Evolutionary conservation across 1,139 yeast genomes (phyloP), one percentile per base, ranked within the genome.

Genomic region (Diutina scorzettiae): DNA sequence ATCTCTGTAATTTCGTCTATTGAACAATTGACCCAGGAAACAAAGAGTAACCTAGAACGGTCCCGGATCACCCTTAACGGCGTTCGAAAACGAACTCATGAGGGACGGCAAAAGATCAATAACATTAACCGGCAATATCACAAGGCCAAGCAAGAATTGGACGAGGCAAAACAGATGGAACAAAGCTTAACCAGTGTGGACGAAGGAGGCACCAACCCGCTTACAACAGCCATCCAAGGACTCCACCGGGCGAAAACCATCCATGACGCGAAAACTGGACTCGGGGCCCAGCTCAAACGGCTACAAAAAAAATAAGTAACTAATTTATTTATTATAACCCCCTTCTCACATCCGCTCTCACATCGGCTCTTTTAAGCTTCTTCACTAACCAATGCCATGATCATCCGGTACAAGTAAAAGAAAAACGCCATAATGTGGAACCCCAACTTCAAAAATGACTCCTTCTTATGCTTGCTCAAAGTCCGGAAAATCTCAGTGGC

Each of bases 401-500:
- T 89, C 96, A 91, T 85, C 68, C 94, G 81, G 73, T 89, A 91
- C 57, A 91, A 75, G 73, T 87, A 89, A 72, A 76, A 87, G 81
- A 91, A 91, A 76, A 91, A 91, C 81, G 89, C 72, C 56, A 87
- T 66, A 54, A 91, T 71, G 60, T 87, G 93, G 77, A 85, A 85
- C 11, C 94, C 96, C 55, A 91, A 75, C 64, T 91, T 91, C 61
- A 83, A 64, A 59, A 89, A 89, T 44, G 89, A 75, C 65, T 87
- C 97, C 63, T 81, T 83, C 76, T 93, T 91, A 67, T 91, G 95
- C 57, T 81, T 84, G 52, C 86, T 77, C 57, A 93, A 73, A 41
- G 97, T 89, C 69, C 97, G 80, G 68, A 91, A 91, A 56, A 91
- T 93, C 66, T 91, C 98, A 41, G 99, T 91, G 46, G 98, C 98